These are phyloP conservation scores for Fusarium denticulatum DNA, from an alignment of 2,329 filamentous ascomycete genomes.

Conservation along the genomic window DNA sequence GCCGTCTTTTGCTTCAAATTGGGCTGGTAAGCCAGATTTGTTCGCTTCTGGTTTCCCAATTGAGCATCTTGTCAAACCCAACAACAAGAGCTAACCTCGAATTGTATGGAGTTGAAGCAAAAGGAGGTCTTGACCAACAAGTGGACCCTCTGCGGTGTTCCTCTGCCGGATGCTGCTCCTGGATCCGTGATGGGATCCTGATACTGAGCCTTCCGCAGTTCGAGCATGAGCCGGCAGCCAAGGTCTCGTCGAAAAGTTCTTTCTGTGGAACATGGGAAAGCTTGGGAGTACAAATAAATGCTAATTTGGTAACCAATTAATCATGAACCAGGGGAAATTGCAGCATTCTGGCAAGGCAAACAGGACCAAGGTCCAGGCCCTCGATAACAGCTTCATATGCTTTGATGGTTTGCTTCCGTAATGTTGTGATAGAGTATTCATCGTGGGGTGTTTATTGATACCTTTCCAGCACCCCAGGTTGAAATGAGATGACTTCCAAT, in stretches of 20 bases:
- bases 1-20: slow-evolving; percentile 25
- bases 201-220: not conserved
- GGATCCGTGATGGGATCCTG: slow-evolving; percentile 19
- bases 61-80: slow-evolving; percentile 41
- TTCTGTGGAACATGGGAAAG: slow-evolving; percentile 30
- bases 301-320: slow-evolving; percentile 41
- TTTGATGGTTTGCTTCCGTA: not conserved
- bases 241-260: slow-evolving; percentile 1
- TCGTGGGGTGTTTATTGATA: no score
- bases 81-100: slow-evolving; percentile 11
- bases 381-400: not conserved
- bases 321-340: not conserved
- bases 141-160: slow-evolving; percentile 30
- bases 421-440: not conserved
- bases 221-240: not conserved
- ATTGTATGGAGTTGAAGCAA: slow-evolving; percentile 14
- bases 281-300: slow-evolving; percentile 26
- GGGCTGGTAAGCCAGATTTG: slow-evolving; percentile 44
- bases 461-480: not conserved
- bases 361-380: not conserved
- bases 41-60: slow-evolving; percentile 56
- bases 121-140: slow-evolving; percentile 18
- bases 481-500: not conserved
- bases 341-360: slow-evolving; percentile 8
- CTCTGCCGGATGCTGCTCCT: slow-evolving; percentile 33